Conservation (phyloP, 1,284 basidiomycete species). For the Ganoderma resinaceum region DNA sequence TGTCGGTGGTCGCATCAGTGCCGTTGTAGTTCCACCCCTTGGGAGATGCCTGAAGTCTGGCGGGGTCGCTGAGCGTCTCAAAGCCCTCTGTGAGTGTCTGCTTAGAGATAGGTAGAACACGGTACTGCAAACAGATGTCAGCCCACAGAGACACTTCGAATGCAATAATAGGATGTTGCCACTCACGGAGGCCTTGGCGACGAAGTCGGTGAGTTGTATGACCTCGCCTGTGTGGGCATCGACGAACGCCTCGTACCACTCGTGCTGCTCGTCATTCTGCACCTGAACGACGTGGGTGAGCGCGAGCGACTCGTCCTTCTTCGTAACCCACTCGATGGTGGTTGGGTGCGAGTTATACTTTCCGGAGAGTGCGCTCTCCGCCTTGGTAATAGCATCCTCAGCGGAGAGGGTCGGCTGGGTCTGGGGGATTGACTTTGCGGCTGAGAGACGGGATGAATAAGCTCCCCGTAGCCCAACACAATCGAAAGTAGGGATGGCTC, state of each 20-base stretch:
- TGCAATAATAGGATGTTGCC: neutral
- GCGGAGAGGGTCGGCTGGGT: slow-evolving; percentile 39
- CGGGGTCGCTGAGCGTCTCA: slow-evolving; percentile 49
- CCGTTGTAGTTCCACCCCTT: slow-evolving; percentile 59
- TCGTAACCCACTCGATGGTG: slow-evolving; percentile 54
- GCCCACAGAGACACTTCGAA: neutral
- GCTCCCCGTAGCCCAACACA: too few relatives aligned
- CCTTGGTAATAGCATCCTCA: slow-evolving; percentile 34
- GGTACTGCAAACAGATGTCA: slow-evolving; percentile 43
- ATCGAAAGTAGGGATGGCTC: too few relatives aligned
- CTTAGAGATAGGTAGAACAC: slow-evolving; percentile 50
- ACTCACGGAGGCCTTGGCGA: slow-evolving; percentile 52
- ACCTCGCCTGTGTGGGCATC: slow-evolving; percentile 63
- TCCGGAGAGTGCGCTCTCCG: slow-evolving; percentile 49
- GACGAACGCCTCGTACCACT: slow-evolving; percentile 71
- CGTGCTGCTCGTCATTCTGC: slow-evolving; percentile 56
- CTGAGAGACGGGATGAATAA: neutral
- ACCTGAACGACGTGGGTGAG: slow-evolving; percentile 64
- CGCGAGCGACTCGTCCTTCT: slow-evolving; percentile 52
- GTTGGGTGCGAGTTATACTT: slow-evolving; percentile 45
- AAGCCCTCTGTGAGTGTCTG: slow-evolving; percentile 47
- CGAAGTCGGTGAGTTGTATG: slow-evolving; percentile 61
- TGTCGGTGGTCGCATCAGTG: slow-evolving; percentile 50
- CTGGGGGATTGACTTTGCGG: slow-evolving; percentile 38
- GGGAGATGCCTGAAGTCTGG: slow-evolving; percentile 49